Base-by-base conservation (phyloP, 345 rosid species). In the Limnanthes douglasii region DNA sequence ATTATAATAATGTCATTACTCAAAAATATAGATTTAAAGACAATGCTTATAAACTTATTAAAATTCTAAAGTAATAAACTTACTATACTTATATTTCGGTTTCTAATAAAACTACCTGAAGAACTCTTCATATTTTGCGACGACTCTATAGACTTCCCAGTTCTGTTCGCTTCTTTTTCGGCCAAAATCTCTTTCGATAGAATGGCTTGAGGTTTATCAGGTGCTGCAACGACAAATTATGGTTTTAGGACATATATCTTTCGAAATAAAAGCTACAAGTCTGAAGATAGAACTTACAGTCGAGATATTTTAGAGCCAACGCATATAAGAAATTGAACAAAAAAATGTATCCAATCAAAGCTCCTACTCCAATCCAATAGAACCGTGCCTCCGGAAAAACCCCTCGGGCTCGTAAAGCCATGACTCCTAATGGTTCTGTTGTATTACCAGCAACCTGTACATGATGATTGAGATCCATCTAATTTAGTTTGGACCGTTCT, bases 301-400 rank as follows among this genome's bases (percentile, higher is more conserved):
- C 48, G 5, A 78, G 73, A 56, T 67, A 70, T 39, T 65, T 46
- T 3, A 78, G 51, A 19, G 79, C 72, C 44, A 73, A 11, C 4
- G 53, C 53, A 55, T 51, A 78, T 31, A 67, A 64, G 49, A 67
- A 44, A 45, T 78, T 78, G 59, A 64, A 70, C 3, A 78, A 44
- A 50, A 62, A 44, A 18, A 53, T 28, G 15, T 51, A 68, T 52
- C 73, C 82, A 24, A 70, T 52, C 37, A 39, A 26, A 37, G 73
- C 76, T 14, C 72, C 79, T 5, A 78, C 60, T 31, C 72, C 83
- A 7, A 73, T 60, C 83, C 79, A 78, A 47, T 73, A 78, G 74
- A 78, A 73, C 30, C 21, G 40, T 22, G 83, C 68, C 27, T 65
- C 56, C 0, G 79, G 60, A 37, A 70, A 68, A 29, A 73, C n/a